Percentiles rank a stretch among this genome's conserved stretches.
These are phyloP conservation scores for Fusarium setosum DNA, from an alignment of 2,329 filamentous ascomycete species.

Conservation along the genomic window DNA sequence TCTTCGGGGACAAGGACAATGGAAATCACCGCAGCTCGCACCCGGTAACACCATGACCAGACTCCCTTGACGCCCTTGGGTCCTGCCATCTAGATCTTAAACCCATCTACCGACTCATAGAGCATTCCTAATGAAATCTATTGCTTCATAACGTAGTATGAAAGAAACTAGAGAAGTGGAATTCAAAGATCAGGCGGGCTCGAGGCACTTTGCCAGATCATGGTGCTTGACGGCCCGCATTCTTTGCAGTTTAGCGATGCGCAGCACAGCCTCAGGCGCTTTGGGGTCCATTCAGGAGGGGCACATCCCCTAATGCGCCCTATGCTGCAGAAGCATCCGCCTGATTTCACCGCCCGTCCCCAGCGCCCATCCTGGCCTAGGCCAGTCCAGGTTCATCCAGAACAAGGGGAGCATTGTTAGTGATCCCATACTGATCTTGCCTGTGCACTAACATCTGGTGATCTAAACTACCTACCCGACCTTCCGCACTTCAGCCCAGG, in stretches of 20 bases:
- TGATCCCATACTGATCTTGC: not conserved
- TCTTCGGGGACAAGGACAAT: not conserved
- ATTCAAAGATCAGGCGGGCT: not conserved
- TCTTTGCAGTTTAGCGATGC: conserved; percentile 8
- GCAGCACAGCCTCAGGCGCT: conserved; percentile 10
- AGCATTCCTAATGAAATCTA: not conserved
- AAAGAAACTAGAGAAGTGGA: not conserved
- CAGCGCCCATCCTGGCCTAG: conserved; percentile 22
- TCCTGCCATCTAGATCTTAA: conserved; percentile 12
- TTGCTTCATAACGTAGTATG: not conserved
- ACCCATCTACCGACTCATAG: not conserved
- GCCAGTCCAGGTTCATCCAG: conserved; percentile 20
- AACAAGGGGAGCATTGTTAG: conserved; percentile 24
- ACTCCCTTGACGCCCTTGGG: conserved; percentile 16
- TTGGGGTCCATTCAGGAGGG: conserved; percentile 29
- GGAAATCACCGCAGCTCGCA: conserved; percentile 8
- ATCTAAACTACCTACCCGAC: not conserved
- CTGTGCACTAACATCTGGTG: conserved; percentile 21
- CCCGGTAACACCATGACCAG: conserved; percentile 22
- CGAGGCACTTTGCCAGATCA: not conserved
- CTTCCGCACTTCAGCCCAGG: conserved; percentile 4
- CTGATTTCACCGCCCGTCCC: conserved; percentile 35
- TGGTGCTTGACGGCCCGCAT: conserved; percentile 9
- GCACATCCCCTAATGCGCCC: conserved; percentile 30
- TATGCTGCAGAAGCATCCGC: conserved; percentile 21